Base-by-base conservation (phyloP, 2,329 filamentous ascomycete species). In the Nigrospora oryzae region DNA sequence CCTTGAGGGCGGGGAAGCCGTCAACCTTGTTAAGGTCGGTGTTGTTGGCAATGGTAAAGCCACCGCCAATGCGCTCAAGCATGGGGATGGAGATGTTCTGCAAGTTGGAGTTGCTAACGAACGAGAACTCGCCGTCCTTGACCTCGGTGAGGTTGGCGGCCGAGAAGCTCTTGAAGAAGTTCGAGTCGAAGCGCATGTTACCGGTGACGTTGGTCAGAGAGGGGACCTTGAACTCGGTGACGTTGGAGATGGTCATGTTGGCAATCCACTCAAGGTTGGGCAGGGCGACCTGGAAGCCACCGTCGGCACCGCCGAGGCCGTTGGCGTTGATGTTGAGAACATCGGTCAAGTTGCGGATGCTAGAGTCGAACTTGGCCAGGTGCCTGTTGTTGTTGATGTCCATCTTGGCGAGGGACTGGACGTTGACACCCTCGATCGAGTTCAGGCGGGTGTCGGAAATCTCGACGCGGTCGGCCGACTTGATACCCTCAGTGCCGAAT, bases 21-120 rank as follows among this genome's bases (percentile, higher is more conserved):
- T 77, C 66, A 46, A 96, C 73, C 49, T 70, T 63, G 46, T 67
- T 56, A 32, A 96, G 77, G 45, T 73, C 71, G 49, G 88, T 87
- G 83, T 97, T 96, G 80, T 95, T 95, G 68, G 58, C 84, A 60
- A 98, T 80, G 56, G 85, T 81, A 63, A 95, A 79, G 63, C 85
- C 88, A 70, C 88, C 90, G 54, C 77, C 80, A 58, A 95, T 77
- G 44, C 68, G 75, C 53, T 72, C 75, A 38, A 97, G 74, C 17
- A 61, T 39, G 40, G 85, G 83, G 67, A 95, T 77, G 48, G 83
- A 81, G 66, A 96, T 74, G 77, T 95, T 95, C 62, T 69, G 63
- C 42, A 85, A 69, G 49, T 72, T 62, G 36, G 66, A 64, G 71
- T 84, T 84, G 68, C 75, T 75, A 62, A 80, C 73, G 56, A 85